Percentiles rank a stretch among this genome's conserved stretches.
These are phyloP conservation scores for Penicillium samsonianum DNA, from an alignment of 495 filamentous ascomycete genomes.

Conservation along the genomic window DNA sequence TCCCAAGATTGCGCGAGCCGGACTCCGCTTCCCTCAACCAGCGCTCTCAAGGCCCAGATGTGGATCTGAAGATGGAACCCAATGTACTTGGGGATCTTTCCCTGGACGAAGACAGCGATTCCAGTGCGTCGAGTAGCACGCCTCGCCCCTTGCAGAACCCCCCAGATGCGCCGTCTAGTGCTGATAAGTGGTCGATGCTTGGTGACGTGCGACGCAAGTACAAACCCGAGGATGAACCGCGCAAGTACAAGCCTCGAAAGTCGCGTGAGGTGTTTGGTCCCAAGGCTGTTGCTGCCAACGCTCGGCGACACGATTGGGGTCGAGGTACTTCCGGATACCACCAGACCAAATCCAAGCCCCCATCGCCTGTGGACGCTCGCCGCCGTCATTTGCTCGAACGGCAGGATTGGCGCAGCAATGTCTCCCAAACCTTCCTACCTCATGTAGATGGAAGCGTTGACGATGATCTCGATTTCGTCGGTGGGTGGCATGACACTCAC, in stretches of 20 bases:
- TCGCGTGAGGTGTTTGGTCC: conserved; percentile 44
- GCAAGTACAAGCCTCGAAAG: conserved; percentile 63
- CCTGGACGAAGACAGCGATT: conserved; percentile 57
- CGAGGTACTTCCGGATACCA: conserved; percentile 57
- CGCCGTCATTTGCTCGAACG: conserved; percentile 45
- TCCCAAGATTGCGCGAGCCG: conserved; percentile 41
- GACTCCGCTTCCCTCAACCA: conserved; percentile 55
- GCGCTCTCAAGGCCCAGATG: conserved; percentile 19
- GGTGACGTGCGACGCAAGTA: conserved; percentile 73
- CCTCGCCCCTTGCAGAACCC: conserved; percentile 53
- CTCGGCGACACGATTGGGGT: conserved; percentile 54
- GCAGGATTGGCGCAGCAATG: conserved; percentile 65
- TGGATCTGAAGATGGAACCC: conserved; percentile 22
- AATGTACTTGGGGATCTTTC: conserved; percentile 42
- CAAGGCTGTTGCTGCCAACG: conserved; percentile 44
- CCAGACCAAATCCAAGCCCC: conserved; percentile 53
- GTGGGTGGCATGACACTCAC: conserved; percentile 73
- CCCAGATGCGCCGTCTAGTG: conserved; percentile 51
- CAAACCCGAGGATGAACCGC: conserved; percentile 50
- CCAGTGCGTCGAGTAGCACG: conserved; percentile 39
- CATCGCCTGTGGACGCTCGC: conserved; percentile 41
- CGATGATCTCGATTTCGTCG: conserved; percentile 85
- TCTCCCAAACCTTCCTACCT: conserved; percentile 30
- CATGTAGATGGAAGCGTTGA: conserved; percentile 59
- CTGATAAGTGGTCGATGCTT: conserved; percentile 87